Conservation (phyloP, 352 stramenopile species). For the Globisporangium perplexum region DNA sequence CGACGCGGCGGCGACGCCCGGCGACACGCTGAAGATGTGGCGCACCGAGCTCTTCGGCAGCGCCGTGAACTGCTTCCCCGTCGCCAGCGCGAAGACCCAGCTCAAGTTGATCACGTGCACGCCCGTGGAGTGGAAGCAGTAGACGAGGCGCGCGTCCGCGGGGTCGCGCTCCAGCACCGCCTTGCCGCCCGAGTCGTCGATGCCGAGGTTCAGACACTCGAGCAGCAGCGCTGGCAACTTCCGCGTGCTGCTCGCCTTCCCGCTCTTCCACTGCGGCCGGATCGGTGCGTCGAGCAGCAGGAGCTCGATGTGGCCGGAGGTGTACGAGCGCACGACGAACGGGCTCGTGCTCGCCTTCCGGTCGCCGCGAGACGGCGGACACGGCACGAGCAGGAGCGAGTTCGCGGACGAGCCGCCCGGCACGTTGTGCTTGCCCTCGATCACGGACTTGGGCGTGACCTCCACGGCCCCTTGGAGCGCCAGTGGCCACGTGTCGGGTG, state of each 20-base stretch:
- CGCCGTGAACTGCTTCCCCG: constrained; percentile 49
- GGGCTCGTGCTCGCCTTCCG: constrained; percentile 30
- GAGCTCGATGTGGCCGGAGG: constrained; percentile 72
- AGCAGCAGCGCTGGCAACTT: constrained; percentile 51
- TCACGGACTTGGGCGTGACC: constrained; percentile 44
- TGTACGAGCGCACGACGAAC: constrained; percentile 63
- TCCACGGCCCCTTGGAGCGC: constrained; percentile 62
- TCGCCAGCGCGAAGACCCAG: constrained; percentile 57
- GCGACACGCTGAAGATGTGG: constrained; percentile 75
- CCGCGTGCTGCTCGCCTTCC: constrained; percentile 3
- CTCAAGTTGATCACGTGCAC: constrained; percentile 73
- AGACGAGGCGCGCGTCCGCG: constrained; percentile 52
- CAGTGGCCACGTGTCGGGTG: constrained; percentile 67
- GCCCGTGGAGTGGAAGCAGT: constrained; percentile 71
- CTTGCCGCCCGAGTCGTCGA: constrained; percentile 66
- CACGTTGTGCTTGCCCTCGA: constrained; percentile 47
- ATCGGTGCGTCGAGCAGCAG: constrained; percentile 57
- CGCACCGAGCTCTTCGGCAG: constrained; percentile 66
- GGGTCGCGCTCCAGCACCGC: constrained; percentile 43
- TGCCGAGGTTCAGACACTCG: constrained; percentile 67
- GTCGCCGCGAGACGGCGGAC: constrained; percentile 25
- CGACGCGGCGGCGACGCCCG: constrained; percentile 12
- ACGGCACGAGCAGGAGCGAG: constrained; percentile 45
- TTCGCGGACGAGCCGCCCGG: constrained; percentile 34
- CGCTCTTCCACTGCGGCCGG: constrained; percentile 58